These are phyloP conservation scores for Exophiala bonariae DNA, from an alignment of 2,329 filamentous ascomycete genomes.

Conservation along the genomic window DNA sequence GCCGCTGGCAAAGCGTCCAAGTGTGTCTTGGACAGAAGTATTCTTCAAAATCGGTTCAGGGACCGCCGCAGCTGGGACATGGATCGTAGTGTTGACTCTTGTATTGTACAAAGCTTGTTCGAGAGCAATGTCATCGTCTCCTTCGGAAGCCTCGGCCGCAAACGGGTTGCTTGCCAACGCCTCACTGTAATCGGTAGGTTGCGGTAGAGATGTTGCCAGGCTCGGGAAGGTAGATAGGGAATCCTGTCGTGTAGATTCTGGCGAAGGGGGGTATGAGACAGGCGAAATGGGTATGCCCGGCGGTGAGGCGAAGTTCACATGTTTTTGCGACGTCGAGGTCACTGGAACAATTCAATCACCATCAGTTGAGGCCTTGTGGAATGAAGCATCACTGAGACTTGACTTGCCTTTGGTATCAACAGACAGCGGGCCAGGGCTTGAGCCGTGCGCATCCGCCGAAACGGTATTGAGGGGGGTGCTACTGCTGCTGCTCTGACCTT, in stretches of 20 bases:
- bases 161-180: constrained; percentile 40
- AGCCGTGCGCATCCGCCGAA: constrained; percentile 23
- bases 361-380: neutral
- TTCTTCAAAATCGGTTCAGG: neutral
- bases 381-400: neutral
- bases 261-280: constrained; percentile 26
- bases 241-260: constrained; percentile 28
- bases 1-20: constrained; percentile 25
- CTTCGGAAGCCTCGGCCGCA: constrained; percentile 32
- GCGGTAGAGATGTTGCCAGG: constrained; percentile 9
- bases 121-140: constrained; percentile 31
- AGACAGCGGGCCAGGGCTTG: constrained; percentile 18
- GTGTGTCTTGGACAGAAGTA: constrained; percentile 24
- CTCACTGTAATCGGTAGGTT: constrained; percentile 25
- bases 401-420: constrained; percentile 26
- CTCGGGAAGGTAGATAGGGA: constrained; percentile 15
- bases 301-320: constrained; percentile 28
- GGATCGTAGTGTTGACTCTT: constrained; percentile 23
- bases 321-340: constrained; percentile 18
- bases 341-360: constrained; percentile 9
- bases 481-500: constrained; percentile 32
- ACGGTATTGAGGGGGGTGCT: constrained; percentile 24
- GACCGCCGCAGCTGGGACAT: constrained; percentile 9
- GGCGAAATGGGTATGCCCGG: constrained; percentile 28
- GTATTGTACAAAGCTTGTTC: constrained; percentile 30